These are phyloP conservation scores for Wickerhamomyces bisporus DNA, from an alignment of 805 yeast species.

Conservation along the genomic window DNA sequence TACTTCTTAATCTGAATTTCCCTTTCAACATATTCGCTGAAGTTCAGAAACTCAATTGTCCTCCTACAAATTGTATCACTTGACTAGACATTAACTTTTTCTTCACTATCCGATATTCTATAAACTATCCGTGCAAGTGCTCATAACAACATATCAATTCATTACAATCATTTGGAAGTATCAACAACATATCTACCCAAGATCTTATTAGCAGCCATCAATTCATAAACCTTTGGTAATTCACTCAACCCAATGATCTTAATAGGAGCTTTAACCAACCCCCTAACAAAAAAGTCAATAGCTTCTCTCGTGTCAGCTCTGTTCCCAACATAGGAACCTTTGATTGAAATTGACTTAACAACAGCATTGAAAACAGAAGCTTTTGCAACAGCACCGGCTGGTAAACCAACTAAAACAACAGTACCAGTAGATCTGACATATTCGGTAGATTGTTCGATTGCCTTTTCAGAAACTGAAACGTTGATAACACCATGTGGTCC, in stretches of 20 bases:
- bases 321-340: constrained; percentile 27
- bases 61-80: too few relatives aligned
- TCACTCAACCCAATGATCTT: constrained; percentile 50
- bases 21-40: too few relatives aligned
- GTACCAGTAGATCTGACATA: constrained; percentile 57
- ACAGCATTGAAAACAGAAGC: constrained; percentile 42
- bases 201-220: constrained; percentile 51
- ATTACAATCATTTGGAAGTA: constrained; percentile 59
- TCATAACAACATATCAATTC: too few relatives aligned
- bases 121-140: too few relatives aligned
- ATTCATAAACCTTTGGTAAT: constrained; percentile 42
- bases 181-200: constrained; percentile 81
- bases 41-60: too few relatives aligned
- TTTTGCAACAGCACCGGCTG: constrained; percentile 41
- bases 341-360: constrained; percentile 39
- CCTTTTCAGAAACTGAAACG: constrained; percentile 49
- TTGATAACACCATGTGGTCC: constrained; percentile 70
- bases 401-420: constrained; percentile 58
- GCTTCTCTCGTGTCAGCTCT: constrained; percentile 48
- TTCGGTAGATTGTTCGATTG: constrained; percentile 41
- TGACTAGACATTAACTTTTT: too few relatives aligned
- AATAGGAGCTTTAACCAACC: constrained; percentile 55
- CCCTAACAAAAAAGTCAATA: constrained; percentile 59
- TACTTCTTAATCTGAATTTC: too few relatives aligned
- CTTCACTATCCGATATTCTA: too few relatives aligned